Percentiles rank a stretch among this genome's conserved stretches.
These are phyloP conservation scores for Metschnikowia vanudenii DNA, from an alignment of 805 yeast species.

Conservation along the genomic window DNA sequence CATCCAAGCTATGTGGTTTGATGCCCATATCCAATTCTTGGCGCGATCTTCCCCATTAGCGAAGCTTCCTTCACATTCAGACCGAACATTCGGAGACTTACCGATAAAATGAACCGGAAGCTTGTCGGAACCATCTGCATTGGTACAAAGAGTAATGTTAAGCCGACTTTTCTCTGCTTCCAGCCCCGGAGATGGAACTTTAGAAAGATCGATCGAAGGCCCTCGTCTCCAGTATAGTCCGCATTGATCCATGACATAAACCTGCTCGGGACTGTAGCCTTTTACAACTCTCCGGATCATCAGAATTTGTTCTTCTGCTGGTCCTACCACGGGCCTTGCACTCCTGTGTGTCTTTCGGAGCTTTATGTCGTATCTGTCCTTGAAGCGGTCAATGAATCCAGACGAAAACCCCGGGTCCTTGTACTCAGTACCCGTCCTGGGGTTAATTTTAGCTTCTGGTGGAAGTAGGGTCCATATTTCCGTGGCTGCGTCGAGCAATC, in stretches of 20 bases:
- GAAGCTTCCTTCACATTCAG: neutral
- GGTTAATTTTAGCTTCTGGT: neutral
- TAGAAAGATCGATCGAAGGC: neutral
- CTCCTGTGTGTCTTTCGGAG: too few species aligned
- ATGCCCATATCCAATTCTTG: neutral
- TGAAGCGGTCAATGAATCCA: neutral
- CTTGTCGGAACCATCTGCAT: constrained; percentile 3
- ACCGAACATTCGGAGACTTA: neutral
- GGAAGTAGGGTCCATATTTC: neutral
- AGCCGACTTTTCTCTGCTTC: neutral
- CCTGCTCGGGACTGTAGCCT: neutral
- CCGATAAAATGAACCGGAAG: neutral
- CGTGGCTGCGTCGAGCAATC: neutral
- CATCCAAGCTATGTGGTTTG: neutral
- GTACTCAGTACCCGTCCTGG: neutral
- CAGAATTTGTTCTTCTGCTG: neutral
- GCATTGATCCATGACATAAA: constrained; percentile 1
- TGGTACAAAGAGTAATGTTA: neutral
- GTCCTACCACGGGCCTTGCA: neutral
- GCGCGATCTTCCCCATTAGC: neutral
- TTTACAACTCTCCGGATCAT: neutral
- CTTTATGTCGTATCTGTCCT: neutral
- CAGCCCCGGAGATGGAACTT: neutral
- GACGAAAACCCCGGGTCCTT: neutral
- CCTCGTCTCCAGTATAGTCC: neutral